Percentiles rank a stretch among this genome's conserved stretches.
Evolutionary conservation across 2,329 filamentous ascomycete species (phyloP).

Genomic region (Aspergillus sp.): DNA sequence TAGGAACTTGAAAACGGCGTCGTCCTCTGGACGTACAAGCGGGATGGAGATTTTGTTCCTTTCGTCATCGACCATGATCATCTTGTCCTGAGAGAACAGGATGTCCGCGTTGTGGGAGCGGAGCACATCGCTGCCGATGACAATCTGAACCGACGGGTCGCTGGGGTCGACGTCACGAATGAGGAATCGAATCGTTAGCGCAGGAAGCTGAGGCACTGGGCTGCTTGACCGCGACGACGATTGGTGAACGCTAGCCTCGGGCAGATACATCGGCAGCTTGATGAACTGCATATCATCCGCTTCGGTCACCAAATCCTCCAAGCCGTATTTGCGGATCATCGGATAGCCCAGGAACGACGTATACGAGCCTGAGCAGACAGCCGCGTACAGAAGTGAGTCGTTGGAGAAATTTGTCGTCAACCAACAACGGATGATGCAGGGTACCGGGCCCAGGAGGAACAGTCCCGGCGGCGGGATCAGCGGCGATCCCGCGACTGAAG

Average conservation of each 20-base stretch:
- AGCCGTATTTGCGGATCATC: conserved; percentile 70
- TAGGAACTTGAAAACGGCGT: conserved; percentile 73
- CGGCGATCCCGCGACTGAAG: conserved; percentile 66
- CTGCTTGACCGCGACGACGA: conserved; percentile 70
- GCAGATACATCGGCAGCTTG: conserved; percentile 79
- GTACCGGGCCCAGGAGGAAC: conserved; percentile 82
- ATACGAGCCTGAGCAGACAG: conserved; percentile 87
- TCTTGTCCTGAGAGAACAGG: conserved; percentile 84
- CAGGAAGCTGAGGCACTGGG: conserved; percentile 75
- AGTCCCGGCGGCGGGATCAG: conserved; percentile 79
- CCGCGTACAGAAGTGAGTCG: conserved; percentile 82
- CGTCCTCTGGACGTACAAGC: conserved; percentile 87
- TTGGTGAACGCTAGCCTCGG: conserved; percentile 77
- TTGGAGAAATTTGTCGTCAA: conserved; percentile 87
- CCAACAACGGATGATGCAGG: conserved; percentile 95
- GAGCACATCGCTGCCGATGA: conserved; percentile 85
- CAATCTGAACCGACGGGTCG: conserved; percentile 69
- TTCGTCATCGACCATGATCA: conserved; percentile 84
- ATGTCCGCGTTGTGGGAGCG: conserved; percentile 85
- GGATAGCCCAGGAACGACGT: conserved; percentile 76
- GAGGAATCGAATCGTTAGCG: conserved; percentile 75
- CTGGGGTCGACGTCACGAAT: conserved; percentile 56
- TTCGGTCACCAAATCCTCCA: conserved; percentile 64
- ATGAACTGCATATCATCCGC: conserved; percentile 66
- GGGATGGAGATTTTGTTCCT: conserved; percentile 84